These are phyloP conservation scores for Fagus sylvatica DNA, from an alignment of 306 rosid genomes.

Conservation along the genomic window DNA sequence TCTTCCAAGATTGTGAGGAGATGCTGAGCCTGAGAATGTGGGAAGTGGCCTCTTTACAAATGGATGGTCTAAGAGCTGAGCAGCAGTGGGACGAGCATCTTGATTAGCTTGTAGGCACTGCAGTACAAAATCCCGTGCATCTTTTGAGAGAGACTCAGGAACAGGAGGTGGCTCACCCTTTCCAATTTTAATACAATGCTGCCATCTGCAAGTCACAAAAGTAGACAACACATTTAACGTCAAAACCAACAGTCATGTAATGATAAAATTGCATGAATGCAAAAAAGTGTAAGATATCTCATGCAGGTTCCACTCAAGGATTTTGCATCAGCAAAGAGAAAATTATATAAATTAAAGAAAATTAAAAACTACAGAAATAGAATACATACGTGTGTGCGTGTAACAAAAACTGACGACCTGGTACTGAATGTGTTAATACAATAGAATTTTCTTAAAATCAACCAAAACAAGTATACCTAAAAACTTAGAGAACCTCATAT, in stretches of 20 bases:
- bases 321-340: not conserved
- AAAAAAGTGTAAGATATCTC: not conserved
- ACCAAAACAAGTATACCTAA: not conserved
- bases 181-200: constrained; percentile 80
- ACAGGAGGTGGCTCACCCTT: constrained; percentile 69
- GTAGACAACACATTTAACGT: constrained; percentile 23
- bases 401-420: not conserved
- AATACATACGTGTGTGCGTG: not conserved
- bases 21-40: constrained; percentile 60
- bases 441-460: not conserved
- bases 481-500: not conserved
- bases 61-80: constrained; percentile 66
- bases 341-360: not conserved
- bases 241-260: constrained; percentile 17
- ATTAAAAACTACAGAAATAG: not conserved
- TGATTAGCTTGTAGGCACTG: constrained; percentile 79
- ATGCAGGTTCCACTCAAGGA: not conserved
- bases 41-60: constrained; percentile 65
- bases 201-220: constrained; percentile 60
- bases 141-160: constrained; percentile 71
- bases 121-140: constrained; percentile 68
- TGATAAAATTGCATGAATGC: not conserved
- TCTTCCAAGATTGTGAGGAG: constrained; percentile 51
- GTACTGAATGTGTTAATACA: not conserved
- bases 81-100: constrained; percentile 63